These are phyloP conservation scores for Ascochyta viciae-villosae DNA, from an alignment of 2,329 filamentous ascomycete genomes.

Conservation along the genomic window DNA sequence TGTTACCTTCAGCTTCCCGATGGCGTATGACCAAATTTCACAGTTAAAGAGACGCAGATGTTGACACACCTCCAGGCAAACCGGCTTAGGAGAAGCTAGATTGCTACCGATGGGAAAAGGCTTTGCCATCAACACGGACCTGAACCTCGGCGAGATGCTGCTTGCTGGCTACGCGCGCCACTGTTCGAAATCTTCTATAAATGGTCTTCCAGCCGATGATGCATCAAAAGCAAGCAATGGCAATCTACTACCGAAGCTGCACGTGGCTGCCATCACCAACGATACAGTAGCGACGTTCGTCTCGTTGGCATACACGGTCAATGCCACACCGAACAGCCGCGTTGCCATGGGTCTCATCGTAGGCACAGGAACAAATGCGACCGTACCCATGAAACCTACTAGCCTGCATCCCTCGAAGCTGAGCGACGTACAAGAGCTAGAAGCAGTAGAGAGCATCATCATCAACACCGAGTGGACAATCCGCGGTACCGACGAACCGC, in stretches of 20 bases:
- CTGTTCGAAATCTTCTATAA: conserved; percentile 51
- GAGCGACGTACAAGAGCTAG: conserved; percentile 42
- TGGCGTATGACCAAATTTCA: conserved; percentile 52
- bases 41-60: background rate
- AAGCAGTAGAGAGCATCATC: conserved; percentile 67
- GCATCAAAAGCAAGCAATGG: conserved; percentile 36
- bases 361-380: conserved; percentile 82
- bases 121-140: conserved; percentile 66
- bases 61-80: conserved; percentile 54
- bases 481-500: conserved; percentile 72
- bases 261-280: conserved; percentile 79
- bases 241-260: conserved; percentile 66
- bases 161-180: conserved; percentile 65
- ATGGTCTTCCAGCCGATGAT: conserved; percentile 19
- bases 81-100: conserved; percentile 66
- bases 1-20: conserved; percentile 75
- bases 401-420: conserved; percentile 70
- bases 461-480: conserved; percentile 89
- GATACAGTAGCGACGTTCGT: conserved; percentile 81
- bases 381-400: conserved; percentile 71
- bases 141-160: conserved; percentile 67
- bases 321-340: conserved; percentile 65
- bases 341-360: conserved; percentile 83
- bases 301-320: conserved; percentile 76
- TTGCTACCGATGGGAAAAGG: conserved; percentile 76